Evolutionary conservation across 1,139 yeast species (phyloP), one percentile per base, ranked within the genome.

Genomic region (Scheffersomyces parashehatae): DNA sequence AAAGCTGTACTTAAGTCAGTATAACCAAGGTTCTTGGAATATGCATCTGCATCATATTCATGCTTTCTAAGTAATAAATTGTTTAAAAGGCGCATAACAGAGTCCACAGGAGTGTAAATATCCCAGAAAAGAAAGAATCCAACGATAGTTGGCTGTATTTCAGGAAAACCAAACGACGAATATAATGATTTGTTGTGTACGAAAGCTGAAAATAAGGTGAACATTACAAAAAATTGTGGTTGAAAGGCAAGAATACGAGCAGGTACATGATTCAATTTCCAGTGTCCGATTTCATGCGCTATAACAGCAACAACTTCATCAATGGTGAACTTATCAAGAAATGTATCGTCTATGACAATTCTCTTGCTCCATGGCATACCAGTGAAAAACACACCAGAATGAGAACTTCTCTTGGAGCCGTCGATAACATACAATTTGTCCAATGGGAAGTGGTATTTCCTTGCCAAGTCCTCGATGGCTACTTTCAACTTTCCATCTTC

Each of bases 361-460:
- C 90, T 93, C 68, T 93, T 93, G 46, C 90, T 84, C 95, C 97
- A 91, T 37, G 99, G 99, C 56, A 93, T 76, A 6, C 99, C 99
- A 53, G 88, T 82, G 62, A 93, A 93, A 65, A 88, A 93, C 36
- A 99, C 99, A 61, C 93, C 93, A 6, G 98, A 91, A 67, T 93
- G 99, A 11, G 96, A 82, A 1, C 97, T 88, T 70, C 98, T 85
- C 64, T 86, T 88, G 39, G 98, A 90, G 11, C 98, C 98, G 63
- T 93, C 99, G 60, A 91, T 82, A 40, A 91, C 97, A 58, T 80
- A 88, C 46, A 93, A 73, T 59, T 89, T 84, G 46, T 84, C 79
- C 61, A 90, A 79, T 52, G 99, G 99, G 81, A 93, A 93, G 31
- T 81, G 73, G 60, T 88, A 87, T 44, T 77, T 67, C 11, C 71